Evolutionary conservation across 2,329 filamentous ascomycete species (phyloP).

Genomic region (Ilyonectria robusta): DNA sequence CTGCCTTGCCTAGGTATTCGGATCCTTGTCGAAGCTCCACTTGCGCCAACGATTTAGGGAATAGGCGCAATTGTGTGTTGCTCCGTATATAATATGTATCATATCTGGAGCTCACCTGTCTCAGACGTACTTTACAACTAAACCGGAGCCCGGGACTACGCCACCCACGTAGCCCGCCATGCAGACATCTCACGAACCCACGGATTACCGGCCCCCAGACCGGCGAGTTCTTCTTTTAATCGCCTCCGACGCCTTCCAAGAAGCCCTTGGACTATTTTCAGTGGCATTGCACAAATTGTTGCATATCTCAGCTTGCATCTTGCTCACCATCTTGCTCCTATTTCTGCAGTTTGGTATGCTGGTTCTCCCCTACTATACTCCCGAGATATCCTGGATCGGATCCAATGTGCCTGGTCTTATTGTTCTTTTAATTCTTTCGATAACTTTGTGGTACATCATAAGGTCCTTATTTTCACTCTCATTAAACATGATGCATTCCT

Average conservation of each 20-base stretch:
- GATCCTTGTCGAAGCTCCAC: neutral
- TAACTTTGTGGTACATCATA: neutral
- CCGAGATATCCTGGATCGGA: neutral
- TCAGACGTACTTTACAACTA: no score
- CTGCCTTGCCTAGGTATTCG: neutral
- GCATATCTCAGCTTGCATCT: neutral
- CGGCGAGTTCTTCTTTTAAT: slow-evolving; percentile 7
- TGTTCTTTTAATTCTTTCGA: neutral
- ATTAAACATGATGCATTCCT: neutral
- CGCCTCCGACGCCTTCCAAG: slow-evolving; percentile 5
- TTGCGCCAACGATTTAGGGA: neutral
- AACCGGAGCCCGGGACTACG: no score
- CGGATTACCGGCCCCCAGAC: neutral
- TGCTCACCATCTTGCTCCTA: slow-evolving; percentile 1
- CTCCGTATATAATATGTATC: no score
- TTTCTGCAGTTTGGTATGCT: slow-evolving; percentile 1
- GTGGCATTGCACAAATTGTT: neutral
- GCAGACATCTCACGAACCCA: no score
- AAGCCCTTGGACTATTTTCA: neutral
- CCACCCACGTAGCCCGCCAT: no score
- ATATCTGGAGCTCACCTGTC: no score
- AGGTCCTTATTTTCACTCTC: no score
- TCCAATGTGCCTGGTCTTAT: neutral
- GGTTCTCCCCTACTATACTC: neutral
- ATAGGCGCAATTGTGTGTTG: no score